Evolutionary conservation across 2,329 filamentous ascomycete genomes (phyloP).

Genomic region (Peltaster fructicola): DNA sequence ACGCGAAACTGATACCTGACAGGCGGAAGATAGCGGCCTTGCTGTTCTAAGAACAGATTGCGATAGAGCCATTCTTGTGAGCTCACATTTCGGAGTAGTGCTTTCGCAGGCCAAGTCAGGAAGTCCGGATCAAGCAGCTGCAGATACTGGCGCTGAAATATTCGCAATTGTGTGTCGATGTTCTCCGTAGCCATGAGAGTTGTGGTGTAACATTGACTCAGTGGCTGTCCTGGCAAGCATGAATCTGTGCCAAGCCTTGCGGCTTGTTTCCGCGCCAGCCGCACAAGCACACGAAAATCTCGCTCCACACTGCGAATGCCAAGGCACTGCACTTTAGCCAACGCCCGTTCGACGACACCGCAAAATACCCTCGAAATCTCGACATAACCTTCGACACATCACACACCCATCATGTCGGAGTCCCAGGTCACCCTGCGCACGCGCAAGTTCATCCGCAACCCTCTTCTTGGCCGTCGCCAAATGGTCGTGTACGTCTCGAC

Average conservation of each 20-base stretch:
- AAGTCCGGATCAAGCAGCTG: slow-evolving; percentile 48
- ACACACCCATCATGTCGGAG: slow-evolving; percentile 65
- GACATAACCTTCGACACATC: slow-evolving; percentile 8
- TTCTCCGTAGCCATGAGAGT: not conserved
- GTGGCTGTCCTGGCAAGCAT: not conserved
- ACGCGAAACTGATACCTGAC: slow-evolving; percentile 51
- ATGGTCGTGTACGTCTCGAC: slow-evolving; percentile 67
- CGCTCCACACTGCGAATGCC: not conserved
- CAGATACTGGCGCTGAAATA: slow-evolving; percentile 57
- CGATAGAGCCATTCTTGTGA: slow-evolving; percentile 51
- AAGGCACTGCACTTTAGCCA: slow-evolving; percentile 1
- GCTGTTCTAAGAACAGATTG: slow-evolving; percentile 45
- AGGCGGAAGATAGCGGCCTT: slow-evolving; percentile 42
- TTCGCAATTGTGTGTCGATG: slow-evolving; percentile 20
- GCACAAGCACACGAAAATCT: too few relatives aligned
- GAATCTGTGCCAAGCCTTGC: not conserved
- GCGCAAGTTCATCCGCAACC: slow-evolving; percentile 99
- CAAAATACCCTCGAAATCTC: slow-evolving; percentile 3
- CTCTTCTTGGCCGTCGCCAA: slow-evolving; percentile 96
- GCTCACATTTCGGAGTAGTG: slow-evolving; percentile 38
- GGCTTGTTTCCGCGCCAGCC: not conserved
- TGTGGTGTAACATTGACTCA: not conserved
- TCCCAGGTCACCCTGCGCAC: slow-evolving; percentile 49
- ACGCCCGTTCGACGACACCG: slow-evolving; percentile 1
- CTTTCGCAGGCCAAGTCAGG: slow-evolving; percentile 44